A percentile compares a stretch with the other conserved stretches of the same genome.
Conservation (phyloP, 23 red algal species). For the Pyropia yezoensis region DNA sequence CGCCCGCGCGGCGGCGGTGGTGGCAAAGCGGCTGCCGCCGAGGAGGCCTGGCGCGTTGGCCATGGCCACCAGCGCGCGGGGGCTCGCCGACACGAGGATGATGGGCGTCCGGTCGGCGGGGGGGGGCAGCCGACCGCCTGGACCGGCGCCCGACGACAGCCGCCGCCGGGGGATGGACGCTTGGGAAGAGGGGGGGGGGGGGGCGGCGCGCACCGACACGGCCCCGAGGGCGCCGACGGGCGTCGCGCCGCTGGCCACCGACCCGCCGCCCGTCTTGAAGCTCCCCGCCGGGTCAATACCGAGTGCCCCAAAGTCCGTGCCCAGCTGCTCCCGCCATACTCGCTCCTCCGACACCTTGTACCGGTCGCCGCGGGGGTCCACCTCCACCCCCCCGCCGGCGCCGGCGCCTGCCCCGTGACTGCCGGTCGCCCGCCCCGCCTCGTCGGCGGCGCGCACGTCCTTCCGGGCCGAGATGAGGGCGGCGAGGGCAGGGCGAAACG, state of each 20-base stretch:
- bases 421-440: not conserved
- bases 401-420: not conserved
- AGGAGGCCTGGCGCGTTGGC: conserved; percentile 60
- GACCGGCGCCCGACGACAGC: no score
- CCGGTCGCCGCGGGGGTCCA: conserved; percentile 76
- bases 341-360: conserved; percentile 68
- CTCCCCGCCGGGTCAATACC: conserved; percentile 79
- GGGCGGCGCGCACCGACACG: no score
- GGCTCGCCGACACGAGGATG: conserved; percentile 66
- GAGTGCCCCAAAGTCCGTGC: conserved; percentile 72
- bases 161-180: no score
- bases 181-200: no score
- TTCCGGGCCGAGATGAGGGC: conserved; percentile 23
- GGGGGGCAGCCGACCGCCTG: not conserved
- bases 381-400: not conserved
- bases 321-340: conserved; percentile 77
- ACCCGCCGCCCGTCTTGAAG: conserved; percentile 24
- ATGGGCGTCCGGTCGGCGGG: conserved; percentile 32
- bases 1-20: conserved; percentile 3
- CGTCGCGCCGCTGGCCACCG: not conserved
- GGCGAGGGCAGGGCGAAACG: conserved; percentile 24
- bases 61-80: conserved; percentile 41
- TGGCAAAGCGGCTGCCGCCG: conserved; percentile 39
- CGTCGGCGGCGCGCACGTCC: conserved; percentile 20
- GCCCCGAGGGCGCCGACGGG: no score